Base-by-base conservation (phyloP, 805 yeast genomes). In the Pichia insulana region DNA sequence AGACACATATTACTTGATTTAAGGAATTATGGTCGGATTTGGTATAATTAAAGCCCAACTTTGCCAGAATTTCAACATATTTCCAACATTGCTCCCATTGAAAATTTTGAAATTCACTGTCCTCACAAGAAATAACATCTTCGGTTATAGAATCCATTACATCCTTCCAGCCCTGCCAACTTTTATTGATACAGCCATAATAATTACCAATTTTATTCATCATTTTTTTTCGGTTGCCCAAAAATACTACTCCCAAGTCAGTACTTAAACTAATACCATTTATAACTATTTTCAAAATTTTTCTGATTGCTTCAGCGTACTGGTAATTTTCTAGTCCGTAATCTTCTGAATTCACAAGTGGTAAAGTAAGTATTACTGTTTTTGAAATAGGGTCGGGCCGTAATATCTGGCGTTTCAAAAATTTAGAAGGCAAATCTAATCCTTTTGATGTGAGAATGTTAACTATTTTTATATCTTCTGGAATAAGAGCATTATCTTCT, bases 401-500 rank as follows among this genome's bases (percentile, higher is more conserved):
- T 7, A 73, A 67, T 12, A 69, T 50, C 3, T 71, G 62, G 36
- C 66, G 51, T 19, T 58, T 60, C 31, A 71, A 45, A 39, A 64
- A 56, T 2, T 55, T 51, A 16, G 64, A 51, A 4, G 78, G 76
- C 9, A 73, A 49, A 27, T 64, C 71, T n/a, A 65, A 43, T 4
- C 69, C 69, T 25, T 57, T 60, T 8, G 64, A 56, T 3, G 65
- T 54, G 16, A 66, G 40, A 17, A 63, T 64, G 39, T 67, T 61
- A 44, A 64, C 66, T 39, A 58, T 58, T 17, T 58, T 49, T 2
- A 71, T 63, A 36, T 68, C 71, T 3, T 50, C 46, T 1, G 77
- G 78, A 2, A 71, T 50, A 12, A 52, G 39, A 35, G 58, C 55
- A 16, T 31, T 28, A 28, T 35, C 43, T 9, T 54, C 57, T 25